Evolutionary conservation across 2,329 filamentous ascomycete species (phyloP).

Genomic region (Fusarium decemcellulare): DNA sequence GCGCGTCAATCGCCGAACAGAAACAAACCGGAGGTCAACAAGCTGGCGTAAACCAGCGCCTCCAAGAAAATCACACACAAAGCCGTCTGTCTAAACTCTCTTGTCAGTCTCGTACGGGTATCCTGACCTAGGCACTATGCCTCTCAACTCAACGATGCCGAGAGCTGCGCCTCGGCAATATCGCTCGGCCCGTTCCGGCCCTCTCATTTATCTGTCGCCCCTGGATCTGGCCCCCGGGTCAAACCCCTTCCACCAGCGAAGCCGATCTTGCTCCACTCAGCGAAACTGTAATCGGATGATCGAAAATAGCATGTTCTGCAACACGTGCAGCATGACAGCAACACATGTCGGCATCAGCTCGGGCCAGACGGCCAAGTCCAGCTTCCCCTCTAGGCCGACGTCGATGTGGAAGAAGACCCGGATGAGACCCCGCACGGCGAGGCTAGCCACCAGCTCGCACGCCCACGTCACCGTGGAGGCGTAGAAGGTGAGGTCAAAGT

Average conservation of each 20-base stretch:
- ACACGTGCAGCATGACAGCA: conserved; percentile 75
- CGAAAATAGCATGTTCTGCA: conserved; percentile 81
- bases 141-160: conserved; percentile 10
- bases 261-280: conserved; percentile 36
- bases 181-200: conserved; percentile 46
- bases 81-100: conserved; percentile 10
- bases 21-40: conserved; percentile 19
- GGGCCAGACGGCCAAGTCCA: conserved; percentile 76
- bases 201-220: conserved; percentile 10
- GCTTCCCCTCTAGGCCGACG: conserved; percentile 74
- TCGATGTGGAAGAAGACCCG: conserved; percentile 71
- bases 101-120: conserved; percentile 1
- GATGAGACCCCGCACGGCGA: conserved; percentile 72
- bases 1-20: conserved; percentile 16
- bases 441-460: conserved; percentile 74
- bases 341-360: conserved; percentile 77
- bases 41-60: neutral
- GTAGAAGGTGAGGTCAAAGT: conserved; percentile 74
- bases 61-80: conserved; percentile 14
- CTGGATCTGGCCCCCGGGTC: conserved; percentile 7
- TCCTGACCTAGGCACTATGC: conserved; percentile 11
- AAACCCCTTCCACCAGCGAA: conserved; percentile 9
- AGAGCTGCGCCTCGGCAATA: conserved; percentile 26
- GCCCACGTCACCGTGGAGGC: conserved; percentile 76
- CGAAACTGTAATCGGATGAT: conserved; percentile 76